These are phyloP conservation scores for Pichia heedii DNA, from an alignment of 805 yeast species.

Conservation along the genomic window DNA sequence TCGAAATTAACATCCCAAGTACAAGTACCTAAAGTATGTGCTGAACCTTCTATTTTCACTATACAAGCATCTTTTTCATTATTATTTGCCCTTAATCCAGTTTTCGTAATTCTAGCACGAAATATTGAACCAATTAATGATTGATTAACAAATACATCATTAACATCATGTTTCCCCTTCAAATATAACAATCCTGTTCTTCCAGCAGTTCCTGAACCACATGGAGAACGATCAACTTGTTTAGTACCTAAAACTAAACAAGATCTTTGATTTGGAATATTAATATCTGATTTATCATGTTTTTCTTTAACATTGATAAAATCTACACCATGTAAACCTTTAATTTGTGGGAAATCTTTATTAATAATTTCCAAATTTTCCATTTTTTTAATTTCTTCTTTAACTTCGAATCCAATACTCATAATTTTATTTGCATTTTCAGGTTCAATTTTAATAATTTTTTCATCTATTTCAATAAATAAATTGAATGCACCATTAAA, in stretches of 20 bases:
- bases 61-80: constrained; percentile 16
- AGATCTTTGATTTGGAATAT: constrained; percentile 13
- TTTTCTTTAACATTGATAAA: constrained; percentile 10
- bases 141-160: constrained; percentile 15
- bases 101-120: constrained; percentile 13
- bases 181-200: constrained; percentile 17
- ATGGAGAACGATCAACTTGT: constrained; percentile 23
- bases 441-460: constrained; percentile 10
- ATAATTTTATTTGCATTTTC: constrained; percentile 14
- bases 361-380: constrained; percentile 8
- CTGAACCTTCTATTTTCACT: constrained; percentile 20
- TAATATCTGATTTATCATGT: constrained; percentile 9
- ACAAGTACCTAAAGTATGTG: constrained; percentile 18
- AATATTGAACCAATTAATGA: constrained; percentile 21
- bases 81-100: constrained; percentile 14
- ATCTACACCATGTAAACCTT: constrained; percentile 16
- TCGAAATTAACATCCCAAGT: constrained; percentile 19
- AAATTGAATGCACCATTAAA: constrained; percentile 23
- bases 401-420: constrained; percentile 17
- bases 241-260: constrained; percentile 19
- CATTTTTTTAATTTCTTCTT: constrained; percentile 8
- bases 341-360: constrained; percentile 19
- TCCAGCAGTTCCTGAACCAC: constrained; percentile 25
- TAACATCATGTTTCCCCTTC: constrained; percentile 6
- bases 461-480: constrained; percentile 12